A percentile compares a stretch with the other conserved stretches of the same genome.
phyloP scores from a whole-genome alignment of 2,329 filamentous ascomycete species.

The Trichoderma sp. region DNA sequence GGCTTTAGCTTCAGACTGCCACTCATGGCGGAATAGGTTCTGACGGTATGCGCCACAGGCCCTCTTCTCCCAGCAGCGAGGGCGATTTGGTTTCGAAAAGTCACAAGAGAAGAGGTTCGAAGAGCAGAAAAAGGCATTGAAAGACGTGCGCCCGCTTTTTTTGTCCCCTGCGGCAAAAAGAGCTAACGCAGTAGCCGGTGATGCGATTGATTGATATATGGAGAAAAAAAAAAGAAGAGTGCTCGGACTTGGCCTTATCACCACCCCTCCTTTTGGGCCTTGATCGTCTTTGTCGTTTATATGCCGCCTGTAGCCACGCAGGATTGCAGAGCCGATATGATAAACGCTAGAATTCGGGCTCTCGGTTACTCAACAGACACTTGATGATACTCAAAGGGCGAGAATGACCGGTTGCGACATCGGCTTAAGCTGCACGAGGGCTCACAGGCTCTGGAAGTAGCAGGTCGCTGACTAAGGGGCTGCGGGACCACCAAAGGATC shows the following conservation, averaged over 20 bases:
- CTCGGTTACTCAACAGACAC: background rate
- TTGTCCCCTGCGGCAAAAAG: background rate
- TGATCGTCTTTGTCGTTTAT: background rate
- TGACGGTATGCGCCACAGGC: background rate
- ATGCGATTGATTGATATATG: slow-evolving; percentile 13
- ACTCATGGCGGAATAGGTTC: slow-evolving; percentile 41
- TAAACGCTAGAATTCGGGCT: background rate
- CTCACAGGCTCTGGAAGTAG: background rate
- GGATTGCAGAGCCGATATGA: background rate
- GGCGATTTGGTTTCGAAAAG: background rate
- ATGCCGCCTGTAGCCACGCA: background rate
- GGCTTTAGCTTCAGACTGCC: slow-evolving; percentile 51
- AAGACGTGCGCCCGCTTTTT: slow-evolving; percentile 9
- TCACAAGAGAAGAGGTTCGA: background rate
- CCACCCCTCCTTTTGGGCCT: background rate
- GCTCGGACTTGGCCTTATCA: background rate
- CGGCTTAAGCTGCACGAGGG: slow-evolving; percentile 6
- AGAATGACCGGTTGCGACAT: slow-evolving; percentile 25
- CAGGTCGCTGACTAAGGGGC: slow-evolving; percentile 8
- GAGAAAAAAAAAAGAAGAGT: background rate
- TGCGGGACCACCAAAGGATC: slow-evolving; percentile 14
- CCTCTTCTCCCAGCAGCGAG: slow-evolving; percentile 4
- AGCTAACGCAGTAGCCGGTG: slow-evolving; percentile 15
- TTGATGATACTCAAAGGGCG: background rate
- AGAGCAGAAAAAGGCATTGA: slow-evolving; percentile 26